Conservation (phyloP, 768 basidiomycete genomes). For the Kwoniella sp. region DNA sequence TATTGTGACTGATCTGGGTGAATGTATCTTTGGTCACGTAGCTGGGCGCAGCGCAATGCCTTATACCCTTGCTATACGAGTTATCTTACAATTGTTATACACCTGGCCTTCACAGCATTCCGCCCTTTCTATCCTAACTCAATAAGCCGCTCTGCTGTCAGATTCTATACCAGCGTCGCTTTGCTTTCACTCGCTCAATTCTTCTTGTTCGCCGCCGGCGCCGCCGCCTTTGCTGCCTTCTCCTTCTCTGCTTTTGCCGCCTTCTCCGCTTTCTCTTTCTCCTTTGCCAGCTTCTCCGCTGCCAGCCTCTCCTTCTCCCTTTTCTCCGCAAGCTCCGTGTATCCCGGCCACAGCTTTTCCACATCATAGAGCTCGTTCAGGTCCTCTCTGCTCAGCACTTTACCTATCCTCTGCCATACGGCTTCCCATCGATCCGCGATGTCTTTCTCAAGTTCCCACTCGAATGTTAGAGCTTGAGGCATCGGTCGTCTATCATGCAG, state of each 20-base stretch:
- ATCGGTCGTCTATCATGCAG: slow-evolving; percentile 4
- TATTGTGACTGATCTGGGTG: no score
- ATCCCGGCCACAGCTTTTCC: slow-evolving; percentile 1
- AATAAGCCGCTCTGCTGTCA: no score
- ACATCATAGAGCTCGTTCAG: neutral
- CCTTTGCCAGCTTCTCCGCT: neutral
- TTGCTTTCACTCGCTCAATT: neutral
- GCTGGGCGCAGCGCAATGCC: no score
- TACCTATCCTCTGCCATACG: neutral
- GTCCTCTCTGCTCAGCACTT: neutral
- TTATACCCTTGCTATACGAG: no score
- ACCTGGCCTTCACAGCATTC: no score
- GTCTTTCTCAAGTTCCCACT: neutral
- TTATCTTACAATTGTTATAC: no score
- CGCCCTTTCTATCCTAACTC: no score
- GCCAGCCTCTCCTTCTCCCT: neutral
- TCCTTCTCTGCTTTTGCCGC: neutral
- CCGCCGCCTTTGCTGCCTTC: neutral
- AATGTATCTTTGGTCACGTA: no score
- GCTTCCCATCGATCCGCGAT: neutral
- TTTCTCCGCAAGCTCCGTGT: neutral
- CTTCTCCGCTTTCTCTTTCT: neutral
- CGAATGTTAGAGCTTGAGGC: neutral
- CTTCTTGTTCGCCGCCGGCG: neutral
- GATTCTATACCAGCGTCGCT: no score